phyloP scores from a whole-genome alignment of 2,329 filamentous ascomycete genomes.

The Sphaerostilbella broomeana region DNA sequence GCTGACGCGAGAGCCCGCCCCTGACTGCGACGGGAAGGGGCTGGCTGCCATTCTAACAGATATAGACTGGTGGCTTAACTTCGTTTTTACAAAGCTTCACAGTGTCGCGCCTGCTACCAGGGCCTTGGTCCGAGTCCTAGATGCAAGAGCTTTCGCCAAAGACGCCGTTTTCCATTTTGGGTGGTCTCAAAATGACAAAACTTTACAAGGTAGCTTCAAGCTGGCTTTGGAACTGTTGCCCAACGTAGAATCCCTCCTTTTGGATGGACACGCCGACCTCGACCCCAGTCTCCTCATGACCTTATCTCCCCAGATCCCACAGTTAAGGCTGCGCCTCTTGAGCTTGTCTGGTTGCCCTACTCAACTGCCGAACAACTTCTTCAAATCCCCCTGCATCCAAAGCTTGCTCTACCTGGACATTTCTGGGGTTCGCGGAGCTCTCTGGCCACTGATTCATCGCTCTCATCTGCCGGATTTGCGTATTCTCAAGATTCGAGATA shows the following conservation, averaged over 20 bases:
- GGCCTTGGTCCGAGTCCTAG: conserved; percentile 39
- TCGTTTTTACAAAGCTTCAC: conserved; percentile 36
- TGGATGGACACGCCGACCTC: conserved; percentile 41
- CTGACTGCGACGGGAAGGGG: neutral
- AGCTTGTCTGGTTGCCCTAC: conserved; percentile 38
- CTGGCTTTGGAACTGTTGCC: conserved; percentile 36
- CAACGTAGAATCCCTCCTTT: conserved; percentile 38
- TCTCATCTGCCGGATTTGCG: conserved; percentile 40
- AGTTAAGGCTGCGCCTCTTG: conserved; percentile 29
- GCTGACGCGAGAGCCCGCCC: conserved; percentile 10
- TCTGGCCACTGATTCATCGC: conserved; percentile 29
- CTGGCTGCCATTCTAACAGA: conserved; percentile 30
- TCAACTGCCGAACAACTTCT: conserved; percentile 36
- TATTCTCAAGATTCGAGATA: conserved; percentile 43
- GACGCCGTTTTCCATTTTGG: conserved; percentile 36
- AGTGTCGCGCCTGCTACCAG: conserved; percentile 32
- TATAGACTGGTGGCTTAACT: conserved; percentile 41
- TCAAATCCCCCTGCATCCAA: conserved; percentile 30
- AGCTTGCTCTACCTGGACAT: conserved; percentile 47
- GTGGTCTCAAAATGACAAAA: conserved; percentile 31
- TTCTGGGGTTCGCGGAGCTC: conserved; percentile 42
- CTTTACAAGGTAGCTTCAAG: conserved; percentile 33
- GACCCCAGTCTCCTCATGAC: conserved; percentile 34
- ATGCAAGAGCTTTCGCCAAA: conserved; percentile 39
- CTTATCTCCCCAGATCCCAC: conserved; percentile 4